Evolutionary conservation across 257 asterid genomes (phyloP), one percentile per base, ranked within the genome.

Genomic region (Agastache rugosa): DNA sequence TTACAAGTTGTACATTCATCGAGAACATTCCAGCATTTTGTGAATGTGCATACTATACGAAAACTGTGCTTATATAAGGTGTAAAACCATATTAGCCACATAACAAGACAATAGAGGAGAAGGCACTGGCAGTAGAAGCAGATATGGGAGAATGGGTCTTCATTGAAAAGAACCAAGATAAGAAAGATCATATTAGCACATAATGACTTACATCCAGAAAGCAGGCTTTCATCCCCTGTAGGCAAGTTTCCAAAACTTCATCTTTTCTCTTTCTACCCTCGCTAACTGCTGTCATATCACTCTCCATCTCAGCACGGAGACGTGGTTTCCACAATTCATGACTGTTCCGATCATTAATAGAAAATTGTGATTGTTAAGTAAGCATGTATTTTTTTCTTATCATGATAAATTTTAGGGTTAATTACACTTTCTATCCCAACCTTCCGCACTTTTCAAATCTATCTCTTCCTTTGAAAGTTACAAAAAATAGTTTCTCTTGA

Each of bases 251-350:
- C 91, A 92, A 71, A 80, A 94, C 98, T 81, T 94, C 96, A 53
- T 84, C 76, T 83, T 89, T 94, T 80, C 87, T 82, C 86, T 94
- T 94, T 63, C 87, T 81, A 71, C 98, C 99, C 63, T 75, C 71
- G 85, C 97, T 85, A 84, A 92, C 97, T 65, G 90, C 93, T 83
- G 83, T 87, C 97, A 92, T 91, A 83, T 94, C 98, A 37, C 91
- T 78, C 80, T 94, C 99, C 99, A 92, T 89, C 87, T 77, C 80
- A 76, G 97, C 88, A 71, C 99, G 97, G 75, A 94, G 97, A 83
- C 91, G 79, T 63, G 99, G 99, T 83, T 94, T 94, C 98, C 99
- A 90, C 81, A 94, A 79, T 82, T 94, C 99, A 79, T 94, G 89
- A 75, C 97, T 94, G 82, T 53, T 56, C 39, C 70, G 69, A 66